A percentile compares a stretch with the other conserved stretches of the same genome.
Conservation (phyloP, 176 grass and related monocot species). For the Lolium rigidum region DNA sequence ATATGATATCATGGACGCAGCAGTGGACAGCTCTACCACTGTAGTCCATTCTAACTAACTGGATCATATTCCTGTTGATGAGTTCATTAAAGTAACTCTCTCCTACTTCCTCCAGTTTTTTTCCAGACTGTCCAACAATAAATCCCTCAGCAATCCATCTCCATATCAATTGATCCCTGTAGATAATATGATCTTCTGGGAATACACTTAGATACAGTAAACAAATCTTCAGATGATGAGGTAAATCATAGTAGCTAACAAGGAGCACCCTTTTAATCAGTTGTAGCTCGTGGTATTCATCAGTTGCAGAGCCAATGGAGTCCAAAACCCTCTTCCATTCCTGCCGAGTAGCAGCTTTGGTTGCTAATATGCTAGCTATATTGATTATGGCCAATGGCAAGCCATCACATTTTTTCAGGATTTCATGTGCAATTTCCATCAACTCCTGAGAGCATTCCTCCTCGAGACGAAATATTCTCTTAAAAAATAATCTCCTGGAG, state of each 20-base stretch:
- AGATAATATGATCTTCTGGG: constrained; percentile 36
- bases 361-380: constrained; percentile 40
- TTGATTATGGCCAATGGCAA: constrained; percentile 4
- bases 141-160: constrained; percentile 50
- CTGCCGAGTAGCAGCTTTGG: not conserved
- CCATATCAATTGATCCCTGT: not conserved
- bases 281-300: constrained; percentile 32
- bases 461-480: constrained; percentile 30
- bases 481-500: constrained; percentile 40
- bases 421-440: constrained; percentile 18
- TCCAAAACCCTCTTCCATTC: constrained; percentile 26
- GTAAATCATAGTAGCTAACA: constrained; percentile 42
- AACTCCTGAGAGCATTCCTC: constrained; percentile 24
- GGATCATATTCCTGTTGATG: constrained; percentile 8
- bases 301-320: not conserved
- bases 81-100: constrained; percentile 36
- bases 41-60: not conserved
- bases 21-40: not conserved
- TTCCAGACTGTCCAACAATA: not conserved
- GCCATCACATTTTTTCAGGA: constrained; percentile 34
- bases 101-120: constrained; percentile 8
- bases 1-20: not conserved
- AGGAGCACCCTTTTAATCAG: constrained; percentile 32
- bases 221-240: constrained; percentile 43
- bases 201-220: constrained; percentile 38